These are phyloP conservation scores for Violaceomyces palustris DNA, from an alignment of 1,284 basidiomycete species.

Conservation along the genomic window DNA sequence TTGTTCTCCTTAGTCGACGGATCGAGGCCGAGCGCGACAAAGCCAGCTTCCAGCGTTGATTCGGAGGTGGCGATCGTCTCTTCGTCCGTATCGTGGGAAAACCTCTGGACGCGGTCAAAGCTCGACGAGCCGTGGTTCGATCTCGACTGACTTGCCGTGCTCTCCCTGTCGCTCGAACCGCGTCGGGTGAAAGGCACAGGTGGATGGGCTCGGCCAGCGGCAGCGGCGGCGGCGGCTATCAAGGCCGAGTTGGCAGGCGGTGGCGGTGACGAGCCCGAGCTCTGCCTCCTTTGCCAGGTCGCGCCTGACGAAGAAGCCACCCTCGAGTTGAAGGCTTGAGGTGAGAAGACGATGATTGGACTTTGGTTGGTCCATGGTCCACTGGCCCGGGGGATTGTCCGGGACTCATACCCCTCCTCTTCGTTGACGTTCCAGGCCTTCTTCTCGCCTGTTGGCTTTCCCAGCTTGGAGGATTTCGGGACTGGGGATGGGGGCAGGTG, in stretches of 20 bases:
- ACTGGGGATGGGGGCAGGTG: background rate
- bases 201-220: background rate
- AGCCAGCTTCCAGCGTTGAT: background rate
- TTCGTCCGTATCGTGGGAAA: background rate
- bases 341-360: slow-evolving; percentile 5
- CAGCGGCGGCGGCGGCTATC: background rate
- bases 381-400: background rate
- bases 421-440: background rate
- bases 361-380: background rate
- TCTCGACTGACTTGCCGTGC: slow-evolving; percentile 4
- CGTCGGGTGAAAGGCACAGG: background rate
- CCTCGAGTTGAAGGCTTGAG: slow-evolving; percentile 11
- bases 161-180: slow-evolving; percentile 7
- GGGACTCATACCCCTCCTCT: background rate
- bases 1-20: no score
- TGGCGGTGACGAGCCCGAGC: background rate
- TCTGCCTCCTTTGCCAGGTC: background rate
- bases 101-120: background rate
- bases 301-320: background rate
- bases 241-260: background rate
- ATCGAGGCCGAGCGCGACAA: no score
- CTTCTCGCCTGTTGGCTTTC: background rate
- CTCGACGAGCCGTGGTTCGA: background rate
- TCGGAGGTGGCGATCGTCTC: background rate
- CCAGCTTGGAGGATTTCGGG: background rate